phyloP scores from a whole-genome alignment of 331 rosid species.

The Phaseolus coccineus region DNA sequence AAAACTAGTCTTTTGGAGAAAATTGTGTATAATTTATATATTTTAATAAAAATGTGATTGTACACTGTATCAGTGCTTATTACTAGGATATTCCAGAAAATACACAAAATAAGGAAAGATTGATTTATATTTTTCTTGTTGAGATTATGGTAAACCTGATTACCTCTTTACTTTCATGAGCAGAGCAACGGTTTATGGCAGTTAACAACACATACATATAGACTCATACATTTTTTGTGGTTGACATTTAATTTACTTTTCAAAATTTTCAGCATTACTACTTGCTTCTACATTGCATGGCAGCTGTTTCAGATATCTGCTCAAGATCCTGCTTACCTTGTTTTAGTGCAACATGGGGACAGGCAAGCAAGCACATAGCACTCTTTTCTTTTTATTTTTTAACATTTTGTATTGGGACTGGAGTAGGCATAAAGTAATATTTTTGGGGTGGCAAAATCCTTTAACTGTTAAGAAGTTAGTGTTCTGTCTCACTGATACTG shows the following conservation, averaged over 20 bases:
- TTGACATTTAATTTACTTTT: conserved; percentile 26
- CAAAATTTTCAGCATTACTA: conserved; percentile 61
- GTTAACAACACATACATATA: neutral
- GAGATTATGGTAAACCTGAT: neutral
- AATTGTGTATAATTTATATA: neutral
- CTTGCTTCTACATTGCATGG: conserved; percentile 65
- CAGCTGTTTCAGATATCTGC: conserved; percentile 67
- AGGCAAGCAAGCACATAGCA: conserved; percentile 67
- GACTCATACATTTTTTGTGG: neutral
- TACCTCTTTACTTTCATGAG: neutral
- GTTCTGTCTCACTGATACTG: conserved; percentile 7
- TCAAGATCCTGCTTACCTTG: conserved; percentile 70
- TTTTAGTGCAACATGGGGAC: conserved; percentile 59
- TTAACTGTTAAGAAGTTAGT: conserved; percentile 18
- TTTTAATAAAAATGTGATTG: neutral
- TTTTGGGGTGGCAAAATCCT: conserved; percentile 18
- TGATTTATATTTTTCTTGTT: neutral
- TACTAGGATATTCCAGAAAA: neutral
- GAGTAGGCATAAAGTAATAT: neutral
- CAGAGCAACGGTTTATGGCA: neutral
- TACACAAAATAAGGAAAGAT: neutral
- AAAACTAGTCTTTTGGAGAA: conserved; percentile 1
- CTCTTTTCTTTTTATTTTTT: conserved; percentile 7
- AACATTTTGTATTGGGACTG: conserved; percentile 20
- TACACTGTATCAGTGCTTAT: neutral